Evolutionary conservation across 345 rosid genomes (phyloP).

Genomic region (Eucalyptus lansdowneana): DNA sequence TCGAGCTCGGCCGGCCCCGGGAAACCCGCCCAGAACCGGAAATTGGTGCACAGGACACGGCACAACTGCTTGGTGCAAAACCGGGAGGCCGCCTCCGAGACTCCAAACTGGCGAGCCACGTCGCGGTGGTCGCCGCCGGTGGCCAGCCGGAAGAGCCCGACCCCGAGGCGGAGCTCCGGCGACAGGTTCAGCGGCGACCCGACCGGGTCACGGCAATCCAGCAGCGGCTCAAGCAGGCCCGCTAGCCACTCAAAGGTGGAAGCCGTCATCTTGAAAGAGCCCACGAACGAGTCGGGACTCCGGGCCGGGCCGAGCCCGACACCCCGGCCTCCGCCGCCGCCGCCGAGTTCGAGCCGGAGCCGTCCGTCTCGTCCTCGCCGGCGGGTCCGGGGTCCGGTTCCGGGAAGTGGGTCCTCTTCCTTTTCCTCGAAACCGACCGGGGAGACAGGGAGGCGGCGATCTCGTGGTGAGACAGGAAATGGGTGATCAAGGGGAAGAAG

Average conservation of each 20-base stretch:
- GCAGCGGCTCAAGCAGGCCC: conserved; percentile 55
- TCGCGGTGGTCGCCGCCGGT: conserved; percentile 35
- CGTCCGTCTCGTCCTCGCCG: neutral
- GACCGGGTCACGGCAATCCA: conserved; percentile 64
- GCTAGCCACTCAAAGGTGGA: conserved; percentile 58
- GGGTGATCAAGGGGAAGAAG: conserved; percentile 22
- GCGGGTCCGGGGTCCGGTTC: conserved; percentile 17
- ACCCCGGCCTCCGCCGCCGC: neutral
- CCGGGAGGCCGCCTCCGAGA: conserved; percentile 41
- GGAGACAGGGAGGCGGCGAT: conserved; percentile 24
- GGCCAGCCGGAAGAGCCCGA: conserved; percentile 46
- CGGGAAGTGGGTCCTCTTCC: conserved; percentile 30
- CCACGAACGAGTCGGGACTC: conserved; percentile 28
- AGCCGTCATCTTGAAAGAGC: conserved; percentile 34
- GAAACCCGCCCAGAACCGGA: conserved; percentile 60
- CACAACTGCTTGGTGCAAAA: conserved; percentile 53
- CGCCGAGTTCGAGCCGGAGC: neutral
- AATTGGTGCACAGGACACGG: conserved; percentile 64
- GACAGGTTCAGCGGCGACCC: conserved; percentile 45
- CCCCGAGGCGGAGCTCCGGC: conserved; percentile 43
- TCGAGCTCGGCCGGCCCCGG: conserved; percentile 33
- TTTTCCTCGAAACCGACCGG: conserved; percentile 24
- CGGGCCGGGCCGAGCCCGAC: conserved; percentile 1
- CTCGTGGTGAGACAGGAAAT: conserved; percentile 26
- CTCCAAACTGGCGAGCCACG: conserved; percentile 42